These are phyloP conservation scores for Cyberlindnera bimundalis DNA, from an alignment of 805 yeast genomes.

Conservation along the genomic window DNA sequence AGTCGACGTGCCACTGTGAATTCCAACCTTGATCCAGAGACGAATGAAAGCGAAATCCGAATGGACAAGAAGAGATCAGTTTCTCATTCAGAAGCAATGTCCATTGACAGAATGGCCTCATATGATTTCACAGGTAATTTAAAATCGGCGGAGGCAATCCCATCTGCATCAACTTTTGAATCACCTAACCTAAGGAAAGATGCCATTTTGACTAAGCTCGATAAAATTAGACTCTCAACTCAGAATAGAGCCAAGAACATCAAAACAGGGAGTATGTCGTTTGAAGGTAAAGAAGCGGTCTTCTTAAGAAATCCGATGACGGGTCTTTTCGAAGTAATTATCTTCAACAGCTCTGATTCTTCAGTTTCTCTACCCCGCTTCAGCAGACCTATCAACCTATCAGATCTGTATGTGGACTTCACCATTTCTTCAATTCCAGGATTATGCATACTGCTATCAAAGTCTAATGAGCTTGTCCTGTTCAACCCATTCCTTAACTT, in stretches of 20 bases:
- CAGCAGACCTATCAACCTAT: slow-evolving; percentile 31
- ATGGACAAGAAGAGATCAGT: slow-evolving; percentile 31
- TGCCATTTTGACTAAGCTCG: slow-evolving; percentile 62
- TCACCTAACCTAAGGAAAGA: slow-evolving; percentile 49
- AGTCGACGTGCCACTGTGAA: slow-evolving; percentile 17
- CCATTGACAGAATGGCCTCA: slow-evolving; percentile 45
- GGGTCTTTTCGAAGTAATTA: slow-evolving; percentile 45
- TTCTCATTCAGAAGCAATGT: slow-evolving; percentile 38
- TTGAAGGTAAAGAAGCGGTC: slow-evolving; percentile 58
- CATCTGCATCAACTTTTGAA: slow-evolving; percentile 40
- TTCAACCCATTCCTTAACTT: slow-evolving; percentile 58
- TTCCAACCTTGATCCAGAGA: slow-evolving; percentile 2
- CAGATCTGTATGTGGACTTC: slow-evolving; percentile 38
- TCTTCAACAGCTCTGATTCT: slow-evolving; percentile 38
- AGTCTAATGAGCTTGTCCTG: slow-evolving; percentile 35
- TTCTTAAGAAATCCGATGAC: slow-evolving; percentile 46
- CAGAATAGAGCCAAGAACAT: slow-evolving; percentile 31
- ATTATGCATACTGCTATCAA: slow-evolving; percentile 40
- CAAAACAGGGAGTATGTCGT: slow-evolving; percentile 38
- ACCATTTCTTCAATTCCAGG: slow-evolving; percentile 37
- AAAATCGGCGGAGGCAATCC: slow-evolving; percentile 40
- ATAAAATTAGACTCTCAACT: slow-evolving; percentile 35
- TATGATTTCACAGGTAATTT: slow-evolving; percentile 40
- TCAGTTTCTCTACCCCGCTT: slow-evolving; percentile 33
- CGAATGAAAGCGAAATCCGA: slow-evolving; percentile 11